Base-by-base conservation (phyloP, 176 grass and related monocot species). In the Triticum aestivum region DNA sequence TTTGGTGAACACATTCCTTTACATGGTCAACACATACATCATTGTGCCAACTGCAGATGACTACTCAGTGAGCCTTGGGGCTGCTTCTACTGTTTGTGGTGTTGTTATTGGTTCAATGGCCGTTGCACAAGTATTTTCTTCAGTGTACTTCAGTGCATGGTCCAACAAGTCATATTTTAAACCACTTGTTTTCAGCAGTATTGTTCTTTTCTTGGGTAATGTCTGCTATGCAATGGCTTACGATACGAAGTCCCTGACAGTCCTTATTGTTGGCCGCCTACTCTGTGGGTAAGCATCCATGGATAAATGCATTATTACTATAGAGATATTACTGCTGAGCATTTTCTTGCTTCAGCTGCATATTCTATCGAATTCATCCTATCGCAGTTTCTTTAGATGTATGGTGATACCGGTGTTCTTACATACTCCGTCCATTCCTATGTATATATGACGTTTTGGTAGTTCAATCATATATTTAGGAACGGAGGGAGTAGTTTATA, bases 1-100 rank as follows among this genome's bases (percentile, higher is more conserved):
- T 82, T 81, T 94, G 83, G 94, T 80, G 71, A 97, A 97, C 92
- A 97, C 94, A 73, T 97, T 97, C 85, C 92, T 97, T 35, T 97
- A 97, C 76, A 97, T 97, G 94, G 94, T 94, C 90, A 97, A 97
- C 84, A 97, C 94, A 66, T 97, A 97, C 86, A 94, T 97, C 79
- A 87, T 97, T 87, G 94, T 97, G 44, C 94, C 94, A 70, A 97
- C 94, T 68, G 94, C 94, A 66, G 94, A 97, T 90, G 83, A 97
- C 72, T 97, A 97, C 68, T 94, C 94, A 82, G 90, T 97, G 79
- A 94, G 90, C 88, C 92, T 97, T 80, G 94, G 94, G 11, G 94
- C 94, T 81, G 89, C 94, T 69, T 91, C 94, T 39, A 97, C 94
- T 82, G 94, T 97, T 78, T 97, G 94, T 87, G 94, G 94, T 64